Evolutionary conservation across 768 basidiomycete species (phyloP).

Genomic region (Suillus weaverae): DNA sequence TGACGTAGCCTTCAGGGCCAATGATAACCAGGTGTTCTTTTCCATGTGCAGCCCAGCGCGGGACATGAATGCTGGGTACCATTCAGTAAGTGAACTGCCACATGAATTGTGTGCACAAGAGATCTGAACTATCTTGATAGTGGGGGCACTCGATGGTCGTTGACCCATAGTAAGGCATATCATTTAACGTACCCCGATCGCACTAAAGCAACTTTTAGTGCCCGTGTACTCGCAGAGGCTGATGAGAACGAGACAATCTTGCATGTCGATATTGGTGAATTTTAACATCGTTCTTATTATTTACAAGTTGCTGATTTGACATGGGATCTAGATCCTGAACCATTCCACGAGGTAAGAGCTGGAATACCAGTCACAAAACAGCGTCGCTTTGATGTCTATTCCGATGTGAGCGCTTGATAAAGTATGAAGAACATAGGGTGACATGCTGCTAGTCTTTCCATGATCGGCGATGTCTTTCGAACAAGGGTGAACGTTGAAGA

Average conservation of each 20-base stretch:
- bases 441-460: not conserved
- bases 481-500: not conserved
- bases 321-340: constrained; percentile 54
- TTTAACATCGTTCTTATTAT: not conserved
- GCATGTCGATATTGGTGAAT: constrained; percentile 79
- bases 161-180: constrained; percentile 73
- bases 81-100: constrained; percentile 60
- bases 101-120: not conserved
- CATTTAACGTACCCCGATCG: not conserved
- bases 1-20: constrained; percentile 56
- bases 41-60: constrained; percentile 96
- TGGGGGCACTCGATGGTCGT: constrained; percentile 91
- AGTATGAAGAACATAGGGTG: not conserved
- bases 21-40: constrained; percentile 96
- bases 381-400: constrained; percentile 90
- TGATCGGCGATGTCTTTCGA: not conserved
- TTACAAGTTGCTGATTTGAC: not conserved
- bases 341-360: constrained; percentile 63
- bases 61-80: constrained; percentile 78
- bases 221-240: constrained; percentile 69
- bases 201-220: constrained; percentile 48
- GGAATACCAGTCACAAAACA: constrained; percentile 93
- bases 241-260: constrained; percentile 77
- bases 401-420: constrained; percentile 53
- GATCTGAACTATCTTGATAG: constrained; percentile 36